Conservation (phyloP, 2,329 filamentous ascomycete species). For the Penicillium frequentans region DNA sequence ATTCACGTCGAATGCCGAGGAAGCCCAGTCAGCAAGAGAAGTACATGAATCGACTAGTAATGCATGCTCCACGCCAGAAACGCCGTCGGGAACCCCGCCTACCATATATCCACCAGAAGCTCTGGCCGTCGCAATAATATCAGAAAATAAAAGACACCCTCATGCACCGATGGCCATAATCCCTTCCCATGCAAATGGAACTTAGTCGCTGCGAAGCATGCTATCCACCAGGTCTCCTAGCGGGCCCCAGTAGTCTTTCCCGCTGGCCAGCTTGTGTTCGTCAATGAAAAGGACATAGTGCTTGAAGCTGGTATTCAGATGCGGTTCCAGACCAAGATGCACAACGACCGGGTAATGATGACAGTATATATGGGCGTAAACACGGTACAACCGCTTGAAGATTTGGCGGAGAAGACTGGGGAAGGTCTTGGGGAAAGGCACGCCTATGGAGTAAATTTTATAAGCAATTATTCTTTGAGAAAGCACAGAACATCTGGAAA, state of each 20-base stretch:
- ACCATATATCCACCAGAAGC: constrained; percentile 3
- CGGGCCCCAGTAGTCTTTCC: constrained; percentile 96
- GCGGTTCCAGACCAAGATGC: constrained; percentile 90
- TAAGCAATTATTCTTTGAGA: background rate
- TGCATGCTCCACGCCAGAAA: constrained; percentile 21
- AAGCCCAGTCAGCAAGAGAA: constrained; percentile 7
- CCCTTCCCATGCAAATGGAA: background rate
- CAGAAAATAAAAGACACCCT: constrained; percentile 5
- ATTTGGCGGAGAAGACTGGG: constrained; percentile 86
- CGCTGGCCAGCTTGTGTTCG: constrained; percentile 87
- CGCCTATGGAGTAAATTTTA: constrained; percentile 53
- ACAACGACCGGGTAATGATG: constrained; percentile 98
- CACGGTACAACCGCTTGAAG: constrained; percentile 98
- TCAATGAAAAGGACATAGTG: constrained; percentile 99
- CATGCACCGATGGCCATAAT: constrained; percentile 14
- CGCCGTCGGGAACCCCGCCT: constrained; percentile 16
- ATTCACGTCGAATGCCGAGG: background rate
- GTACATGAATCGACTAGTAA: constrained; percentile 13
- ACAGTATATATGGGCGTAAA: constrained; percentile 99
- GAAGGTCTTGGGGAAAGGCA: constrained; percentile 93
- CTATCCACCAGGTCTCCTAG: constrained; percentile 94
- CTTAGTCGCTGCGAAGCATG: constrained; percentile 89
- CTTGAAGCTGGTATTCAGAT: constrained; percentile 99
- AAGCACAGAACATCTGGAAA: background rate
- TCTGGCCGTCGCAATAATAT: constrained; percentile 4